Conservation (phyloP, 1,284 basidiomycete species). For the Cutaneotrichosporon sp. region DNA sequence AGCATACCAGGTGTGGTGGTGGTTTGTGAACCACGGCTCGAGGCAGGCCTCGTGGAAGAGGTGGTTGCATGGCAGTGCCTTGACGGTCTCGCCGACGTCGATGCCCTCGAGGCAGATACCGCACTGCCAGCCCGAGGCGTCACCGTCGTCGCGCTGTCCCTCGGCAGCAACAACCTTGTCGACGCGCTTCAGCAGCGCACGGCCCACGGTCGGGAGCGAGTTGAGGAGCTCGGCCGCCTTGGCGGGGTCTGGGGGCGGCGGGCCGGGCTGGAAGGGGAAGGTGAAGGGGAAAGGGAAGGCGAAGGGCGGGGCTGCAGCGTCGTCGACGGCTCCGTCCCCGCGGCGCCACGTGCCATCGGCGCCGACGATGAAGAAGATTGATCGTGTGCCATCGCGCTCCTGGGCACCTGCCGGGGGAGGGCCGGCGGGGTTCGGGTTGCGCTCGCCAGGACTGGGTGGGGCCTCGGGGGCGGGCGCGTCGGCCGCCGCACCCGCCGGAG, state of each 20-base stretch:
- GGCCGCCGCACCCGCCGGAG: too few species aligned
- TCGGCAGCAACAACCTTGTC: constrained; percentile 43
- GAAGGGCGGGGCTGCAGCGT: constrained; percentile 1
- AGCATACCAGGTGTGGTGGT: constrained; percentile 52
- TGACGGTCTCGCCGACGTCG: constrained; percentile 35
- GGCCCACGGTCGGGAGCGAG: constrained; percentile 38
- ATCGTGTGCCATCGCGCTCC: constrained; percentile 2
- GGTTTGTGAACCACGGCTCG: constrained; percentile 48
- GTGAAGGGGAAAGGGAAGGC: constrained; percentile 17
- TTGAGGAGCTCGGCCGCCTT: constrained; percentile 47
- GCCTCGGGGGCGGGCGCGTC: too few species aligned
- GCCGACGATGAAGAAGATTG: constrained; percentile 18
- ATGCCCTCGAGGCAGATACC: constrained; percentile 47
- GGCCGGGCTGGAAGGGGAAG: constrained; percentile 12
- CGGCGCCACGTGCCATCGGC: constrained; percentile 15
- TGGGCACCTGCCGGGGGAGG: not conserved
- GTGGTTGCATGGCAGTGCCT: constrained; percentile 52
- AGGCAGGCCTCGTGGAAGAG: constrained; percentile 50
- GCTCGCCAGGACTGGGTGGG: not conserved
- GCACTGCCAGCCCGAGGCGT: constrained; percentile 45
- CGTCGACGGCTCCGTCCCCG: not conserved
- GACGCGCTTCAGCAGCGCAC: constrained; percentile 37
- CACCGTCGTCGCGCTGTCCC: constrained; percentile 29
- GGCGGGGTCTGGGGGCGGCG: constrained; percentile 33
- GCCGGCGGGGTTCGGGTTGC: not conserved